Evolutionary conservation across 306 rosid genomes (phyloP).

Genomic region (Castanea crenata): DNA sequence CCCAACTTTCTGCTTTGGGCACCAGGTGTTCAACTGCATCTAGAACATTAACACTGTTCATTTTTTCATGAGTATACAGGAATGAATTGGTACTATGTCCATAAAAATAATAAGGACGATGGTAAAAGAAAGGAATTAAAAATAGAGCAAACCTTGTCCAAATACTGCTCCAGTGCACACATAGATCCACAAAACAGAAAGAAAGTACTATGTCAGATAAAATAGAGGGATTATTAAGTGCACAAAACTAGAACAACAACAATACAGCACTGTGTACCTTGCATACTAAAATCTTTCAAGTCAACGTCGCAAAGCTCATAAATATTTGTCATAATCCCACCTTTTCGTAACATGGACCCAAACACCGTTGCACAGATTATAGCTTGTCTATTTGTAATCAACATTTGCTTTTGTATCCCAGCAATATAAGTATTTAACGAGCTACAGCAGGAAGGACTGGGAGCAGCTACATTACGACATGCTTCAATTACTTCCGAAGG

Average conservation of each 20-base stretch:
- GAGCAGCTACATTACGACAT: conserved; percentile 84
- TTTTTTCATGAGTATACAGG: neutral
- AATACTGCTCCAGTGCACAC: conserved; percentile 54
- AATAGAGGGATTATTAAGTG: conserved; percentile 5
- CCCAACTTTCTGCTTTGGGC: neutral
- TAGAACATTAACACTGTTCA: neutral
- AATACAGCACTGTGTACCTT: conserved; percentile 47
- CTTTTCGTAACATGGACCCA: conserved; percentile 87
- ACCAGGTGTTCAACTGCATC: neutral
- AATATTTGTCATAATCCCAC: conserved; percentile 79
- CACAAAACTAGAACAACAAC: neutral
- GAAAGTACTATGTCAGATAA: conserved; percentile 23
- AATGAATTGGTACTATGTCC: no score
- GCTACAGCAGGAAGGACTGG: conserved; percentile 91
- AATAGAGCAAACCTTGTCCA: conserved; percentile 64
- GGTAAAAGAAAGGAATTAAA: conserved; percentile 8
- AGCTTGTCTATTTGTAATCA: conserved; percentile 95
- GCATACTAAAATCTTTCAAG: conserved; percentile 97
- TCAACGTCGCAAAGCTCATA: conserved; percentile 94
- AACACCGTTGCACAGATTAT: conserved; percentile 89
- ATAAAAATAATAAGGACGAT: neutral
- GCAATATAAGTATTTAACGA: conserved; percentile 79
- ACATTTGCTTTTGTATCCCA: conserved; percentile 85
- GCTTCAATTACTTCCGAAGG: conserved; percentile 76
- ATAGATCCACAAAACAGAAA: conserved; percentile 22